Conservation (phyloP, 1,284 basidiomycete species). For the Tremellales sp. region DNA sequence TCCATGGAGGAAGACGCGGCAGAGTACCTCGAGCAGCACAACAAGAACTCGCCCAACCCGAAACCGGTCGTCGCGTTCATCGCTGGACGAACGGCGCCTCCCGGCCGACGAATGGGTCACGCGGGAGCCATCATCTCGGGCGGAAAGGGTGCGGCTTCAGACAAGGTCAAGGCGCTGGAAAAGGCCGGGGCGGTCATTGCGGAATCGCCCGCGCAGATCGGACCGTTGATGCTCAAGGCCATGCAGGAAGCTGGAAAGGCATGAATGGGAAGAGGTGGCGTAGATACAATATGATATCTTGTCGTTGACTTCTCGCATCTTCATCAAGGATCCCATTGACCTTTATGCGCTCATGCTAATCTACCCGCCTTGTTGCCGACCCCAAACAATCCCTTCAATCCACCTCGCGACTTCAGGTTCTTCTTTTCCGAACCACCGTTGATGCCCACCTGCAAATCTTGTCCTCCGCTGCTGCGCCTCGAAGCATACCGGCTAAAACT, state of each 20-base stretch:
- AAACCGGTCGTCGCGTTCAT: conserved; percentile 99
- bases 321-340: background rate
- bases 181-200: conserved; percentile 91
- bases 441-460: background rate
- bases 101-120: conserved; percentile 97
- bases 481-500: conserved; percentile 23
- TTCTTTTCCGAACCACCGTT: background rate
- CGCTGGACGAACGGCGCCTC: conserved; percentile 94
- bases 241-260: conserved; percentile 80
- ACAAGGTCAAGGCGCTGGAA: conserved; percentile 93
- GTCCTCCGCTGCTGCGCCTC: conserved; percentile 6
- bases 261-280: conserved; percentile 49
- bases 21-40: conserved; percentile 88
- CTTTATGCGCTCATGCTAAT: conserved; percentile 9
- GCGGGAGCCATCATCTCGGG: conserved; percentile 97
- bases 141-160: conserved; percentile 92
- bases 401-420: conserved; percentile 6
- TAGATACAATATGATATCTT: conserved; percentile 16
- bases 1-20: conserved; percentile 99
- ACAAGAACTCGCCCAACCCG: conserved; percentile 78
- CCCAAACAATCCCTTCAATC: conserved; percentile 9
- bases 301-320: background rate
- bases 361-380: conserved; percentile 6
- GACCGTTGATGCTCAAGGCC: conserved; percentile 77
- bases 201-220: conserved; percentile 94